Evolutionary conservation across 1,139 yeast genomes (phyloP), one percentile per base, ranked within the genome.

Genomic region (Geotrichum cucujoidarum): DNA sequence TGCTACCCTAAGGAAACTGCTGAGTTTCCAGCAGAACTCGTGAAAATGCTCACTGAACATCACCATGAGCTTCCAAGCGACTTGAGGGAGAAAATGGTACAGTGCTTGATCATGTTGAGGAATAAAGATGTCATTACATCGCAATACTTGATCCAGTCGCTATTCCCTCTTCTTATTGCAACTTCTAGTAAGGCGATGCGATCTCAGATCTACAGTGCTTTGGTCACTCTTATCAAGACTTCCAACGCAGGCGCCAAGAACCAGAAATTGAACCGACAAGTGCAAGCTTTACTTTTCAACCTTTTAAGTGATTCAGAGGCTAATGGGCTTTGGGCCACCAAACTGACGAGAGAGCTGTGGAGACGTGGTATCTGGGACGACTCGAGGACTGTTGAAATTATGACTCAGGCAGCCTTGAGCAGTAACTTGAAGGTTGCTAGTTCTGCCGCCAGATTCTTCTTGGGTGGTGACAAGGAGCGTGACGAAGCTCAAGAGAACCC

Each of bases 281-380:
- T 96, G 0, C 98, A 92, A 66, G 96, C 97, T 0, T 69, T 92
- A 50, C 75, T 95, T 48, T 90, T 94, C 71, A 87, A 86, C 59
- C 71, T 90, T 55, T 71, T 92, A 43, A 64, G 67, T 14, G 92
- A 85, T 55, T 85, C 83, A 58, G 79, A 84, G 52, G 62, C 71
- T 10, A 71, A 75, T 51, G 97, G 97, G 35, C 70, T 92, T 27
- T 92, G 98, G 97, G 97, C 98, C 3, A 86, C 97, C 8, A 89
- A 88, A 61, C 73, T 92, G 49, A 89, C 97, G 7, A 77, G 97
- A 64, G 97, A 92, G 66, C 74, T 92, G 49, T 92, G 99, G 99
- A 78, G 95, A 70, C 76, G 97, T 63, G 95, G 95, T 61, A 84
- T 92, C 53, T 92, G 99, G 99, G 97, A 89, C 65, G 99, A 92